Percentiles rank a stretch among this genome's conserved stretches.
Conservation (phyloP, 495 filamentous ascomycete species). For the Aspergillus leporis region DNA sequence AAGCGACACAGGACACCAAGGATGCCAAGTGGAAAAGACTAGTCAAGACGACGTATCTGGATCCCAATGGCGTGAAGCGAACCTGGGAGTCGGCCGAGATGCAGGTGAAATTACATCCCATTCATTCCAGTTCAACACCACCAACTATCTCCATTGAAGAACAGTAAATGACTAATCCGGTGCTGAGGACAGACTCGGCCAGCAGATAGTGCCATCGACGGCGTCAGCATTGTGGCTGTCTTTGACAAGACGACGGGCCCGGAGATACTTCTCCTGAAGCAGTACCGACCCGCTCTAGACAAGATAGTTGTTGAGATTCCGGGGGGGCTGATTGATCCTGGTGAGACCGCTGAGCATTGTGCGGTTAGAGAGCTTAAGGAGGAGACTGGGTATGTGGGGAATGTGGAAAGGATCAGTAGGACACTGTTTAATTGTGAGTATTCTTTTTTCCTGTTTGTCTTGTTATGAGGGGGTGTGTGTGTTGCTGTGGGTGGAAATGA, state of each 20-base stretch:
- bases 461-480: not conserved
- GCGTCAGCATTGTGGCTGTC: constrained; percentile 89
- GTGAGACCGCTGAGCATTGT: constrained; percentile 73
- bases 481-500: not conserved
- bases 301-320: constrained; percentile 80
- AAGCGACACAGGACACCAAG: constrained; percentile 33
- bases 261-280: constrained; percentile 80
- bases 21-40: constrained; percentile 76
- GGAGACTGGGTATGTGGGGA: constrained; percentile 87
- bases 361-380: constrained; percentile 87
- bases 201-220: constrained; percentile 70
- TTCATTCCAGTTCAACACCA: too few species aligned
- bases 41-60: constrained; percentile 70
- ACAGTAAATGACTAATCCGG: not conserved
- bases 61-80: constrained; percentile 65
- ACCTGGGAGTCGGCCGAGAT: constrained; percentile 85
- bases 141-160: not conserved
- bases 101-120: constrained; percentile 37
- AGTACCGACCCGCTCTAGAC: constrained; percentile 82
- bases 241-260: constrained; percentile 70
- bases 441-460: not conserved
- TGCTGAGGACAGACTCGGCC: constrained; percentile 59
- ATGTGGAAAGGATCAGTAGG: constrained; percentile 63
- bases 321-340: constrained; percentile 80
- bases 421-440: constrained; percentile 80